A percentile compares a stretch with the other conserved stretches of the same genome.
Conservation (phyloP, 176 grass and related monocot species). For the Elymus sibiricus region DNA sequence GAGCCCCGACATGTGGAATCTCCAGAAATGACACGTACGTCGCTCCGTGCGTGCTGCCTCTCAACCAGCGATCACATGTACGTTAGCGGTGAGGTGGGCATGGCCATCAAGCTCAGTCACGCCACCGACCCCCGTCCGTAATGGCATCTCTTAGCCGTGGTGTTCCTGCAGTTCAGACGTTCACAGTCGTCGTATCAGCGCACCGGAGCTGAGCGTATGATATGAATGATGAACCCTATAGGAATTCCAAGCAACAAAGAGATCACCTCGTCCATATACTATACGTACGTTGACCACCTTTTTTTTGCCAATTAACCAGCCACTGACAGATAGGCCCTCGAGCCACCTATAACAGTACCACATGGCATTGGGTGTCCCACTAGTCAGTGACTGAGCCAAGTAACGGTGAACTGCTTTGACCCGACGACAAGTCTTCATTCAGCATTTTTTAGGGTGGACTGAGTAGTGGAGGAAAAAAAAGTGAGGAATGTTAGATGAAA, state of each 20-base stretch:
- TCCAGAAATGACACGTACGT: neutral
- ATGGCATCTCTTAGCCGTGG: neutral
- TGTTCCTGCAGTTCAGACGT: neutral
- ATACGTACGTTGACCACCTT: neutral
- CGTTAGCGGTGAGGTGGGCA: neutral
- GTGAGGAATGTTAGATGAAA: no score
- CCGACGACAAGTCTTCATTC: no score
- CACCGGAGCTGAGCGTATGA: neutral
- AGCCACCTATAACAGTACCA: no score
- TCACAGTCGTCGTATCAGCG: neutral
- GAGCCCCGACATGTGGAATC: neutral
- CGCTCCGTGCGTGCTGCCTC: neutral
- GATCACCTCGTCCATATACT: no score
- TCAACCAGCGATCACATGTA: neutral
- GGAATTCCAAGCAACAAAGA: neutral
- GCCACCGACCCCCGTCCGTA: neutral
- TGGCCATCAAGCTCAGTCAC: neutral
- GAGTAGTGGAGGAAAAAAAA: no score
- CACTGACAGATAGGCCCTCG: no score
- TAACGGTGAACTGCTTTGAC: no score
- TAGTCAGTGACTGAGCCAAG: no score
- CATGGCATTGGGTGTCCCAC: no score
- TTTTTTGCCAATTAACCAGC: no score
- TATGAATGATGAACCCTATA: neutral
- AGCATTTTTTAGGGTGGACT: no score